These are phyloP conservation scores for Boeremia lycopersici DNA, from an alignment of 2,329 filamentous ascomycete genomes.

Conservation along the genomic window DNA sequence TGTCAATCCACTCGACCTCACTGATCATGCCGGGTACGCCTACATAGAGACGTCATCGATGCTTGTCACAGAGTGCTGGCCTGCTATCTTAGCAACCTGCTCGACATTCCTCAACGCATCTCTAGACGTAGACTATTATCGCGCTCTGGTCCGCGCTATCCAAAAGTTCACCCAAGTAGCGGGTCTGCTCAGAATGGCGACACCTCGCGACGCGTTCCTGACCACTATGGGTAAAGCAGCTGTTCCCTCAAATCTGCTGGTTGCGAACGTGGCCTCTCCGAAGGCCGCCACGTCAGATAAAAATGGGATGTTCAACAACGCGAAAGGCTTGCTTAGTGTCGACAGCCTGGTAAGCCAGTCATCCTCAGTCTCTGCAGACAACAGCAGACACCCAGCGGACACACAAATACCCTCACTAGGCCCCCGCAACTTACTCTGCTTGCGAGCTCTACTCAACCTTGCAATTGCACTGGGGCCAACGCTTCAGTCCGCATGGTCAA, in stretches of 20 bases:
- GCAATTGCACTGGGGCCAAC: conserved; percentile 94
- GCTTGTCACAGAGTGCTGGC: conserved; percentile 93
- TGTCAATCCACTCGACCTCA: conserved; percentile 79
- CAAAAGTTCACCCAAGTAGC: conserved; percentile 96
- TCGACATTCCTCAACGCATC: conserved; percentile 94
- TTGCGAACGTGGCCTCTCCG: conserved; percentile 46
- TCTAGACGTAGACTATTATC: conserved; percentile 92
- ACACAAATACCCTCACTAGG: conserved; percentile 63
- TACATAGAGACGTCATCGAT: conserved; percentile 79
- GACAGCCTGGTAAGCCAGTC: conserved; percentile 70
- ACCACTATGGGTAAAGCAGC: conserved; percentile 93
- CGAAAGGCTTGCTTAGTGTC: conserved; percentile 74
- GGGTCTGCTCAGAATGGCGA: conserved; percentile 80
- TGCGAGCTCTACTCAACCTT: conserved; percentile 89
- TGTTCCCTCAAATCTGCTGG: conserved; percentile 75
- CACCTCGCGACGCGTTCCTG: conserved; percentile 90
- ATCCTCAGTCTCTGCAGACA: conserved; percentile 60
- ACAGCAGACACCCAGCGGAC: conserved; percentile 65
- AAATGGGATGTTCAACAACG: conserved; percentile 69
- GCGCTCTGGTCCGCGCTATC: conserved; percentile 86
- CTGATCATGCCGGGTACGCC: conserved; percentile 71
- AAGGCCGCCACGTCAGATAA: conserved; percentile 56
- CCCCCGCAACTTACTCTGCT: conserved; percentile 85
- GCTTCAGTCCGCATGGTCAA: conserved; percentile 82
- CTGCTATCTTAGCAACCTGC: conserved; percentile 89